phyloP scores from a whole-genome alignment of 768 basidiomycete genomes.

The Pleurotus citrinopileatus region DNA sequence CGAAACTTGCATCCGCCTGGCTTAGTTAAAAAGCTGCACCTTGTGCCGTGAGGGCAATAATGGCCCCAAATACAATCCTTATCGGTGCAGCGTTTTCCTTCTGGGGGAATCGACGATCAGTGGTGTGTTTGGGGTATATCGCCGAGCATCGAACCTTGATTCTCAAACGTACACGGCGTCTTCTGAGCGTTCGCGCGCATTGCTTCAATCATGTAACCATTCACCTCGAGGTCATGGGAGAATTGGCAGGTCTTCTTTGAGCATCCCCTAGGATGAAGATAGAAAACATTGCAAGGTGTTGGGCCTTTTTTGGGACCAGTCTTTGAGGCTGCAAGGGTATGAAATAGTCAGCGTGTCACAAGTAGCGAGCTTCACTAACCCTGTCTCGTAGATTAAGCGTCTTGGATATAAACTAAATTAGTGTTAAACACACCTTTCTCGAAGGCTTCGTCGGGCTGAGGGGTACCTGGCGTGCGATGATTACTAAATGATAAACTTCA shows the following conservation, averaged over 20 bases:
- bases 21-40: constrained; percentile 27
- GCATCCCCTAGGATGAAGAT: constrained; percentile 21
- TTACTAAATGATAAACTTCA: too few species aligned
- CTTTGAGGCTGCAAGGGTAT: background rate
- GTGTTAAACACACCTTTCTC: background rate
- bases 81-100: constrained; percentile 21
- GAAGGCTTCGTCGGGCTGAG: background rate
- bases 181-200: constrained; percentile 38
- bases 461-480: background rate
- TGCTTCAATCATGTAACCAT: constrained; percentile 28
- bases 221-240: constrained; percentile 36
- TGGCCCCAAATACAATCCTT: constrained; percentile 33
- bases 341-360: background rate
- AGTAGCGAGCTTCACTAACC: background rate
- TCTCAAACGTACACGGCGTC: constrained; percentile 34
- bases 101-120: background rate
- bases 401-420: too few species aligned
- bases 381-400: background rate
- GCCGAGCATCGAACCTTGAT: constrained; percentile 27
- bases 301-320: background rate
- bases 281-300: constrained; percentile 44
- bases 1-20: constrained; percentile 30
- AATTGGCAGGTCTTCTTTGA: constrained; percentile 24
- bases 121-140: background rate
- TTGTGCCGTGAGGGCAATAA: constrained; percentile 31